Evolutionary conservation across 1,284 basidiomycete species (phyloP), one percentile per base, ranked within the genome.

Genomic region (Apiotrichum gamsii): DNA sequence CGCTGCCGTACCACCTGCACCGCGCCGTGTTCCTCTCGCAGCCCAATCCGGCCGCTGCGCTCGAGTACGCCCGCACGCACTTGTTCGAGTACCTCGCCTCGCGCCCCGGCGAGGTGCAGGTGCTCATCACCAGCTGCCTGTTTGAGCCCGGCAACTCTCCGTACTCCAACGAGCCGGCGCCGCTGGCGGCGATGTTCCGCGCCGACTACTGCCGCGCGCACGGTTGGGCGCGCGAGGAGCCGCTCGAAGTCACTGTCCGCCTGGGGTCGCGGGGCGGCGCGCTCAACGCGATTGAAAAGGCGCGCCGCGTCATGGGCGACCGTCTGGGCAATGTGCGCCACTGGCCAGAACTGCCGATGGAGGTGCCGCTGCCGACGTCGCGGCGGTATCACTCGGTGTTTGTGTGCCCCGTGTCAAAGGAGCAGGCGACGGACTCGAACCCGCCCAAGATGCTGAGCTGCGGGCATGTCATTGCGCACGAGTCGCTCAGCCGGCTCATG

Each of bases 401-500:
- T 68, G 84, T 90, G 34, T 99, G 95, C 70, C 90, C 95, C 1
- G 94, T 99, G 24, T 94, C 89, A 14, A 98, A 97, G 72, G 94
- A 98, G 65, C 91, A 95, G 71, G 83, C 90, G 13, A 94, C 89
- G 1, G 86, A 91, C 43, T 69, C 78, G 49, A 99, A 98, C 68
- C 95, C 93, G 18, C 94, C 94, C 0, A 95, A 95, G 88, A 93
- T 96, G 87, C 83, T 98, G 77, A 74, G 77, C 1, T 98, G 94
- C 66, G 94, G 94, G 1, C 95, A 99, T 72, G 90, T 94, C 30
- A 82, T 96, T 40, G 84, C 87, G 2, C 84, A 85, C 63, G 91
- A 95, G 60, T 90, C 87, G 65, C 74, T 95, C 58, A 79, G 81
- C 51, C 87, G 90, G 65, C 74, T 96, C 39, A 82, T 84, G 62